phyloP scores from a whole-genome alignment of 169 alveolate species.

The Eimeria necatrix region DNA sequence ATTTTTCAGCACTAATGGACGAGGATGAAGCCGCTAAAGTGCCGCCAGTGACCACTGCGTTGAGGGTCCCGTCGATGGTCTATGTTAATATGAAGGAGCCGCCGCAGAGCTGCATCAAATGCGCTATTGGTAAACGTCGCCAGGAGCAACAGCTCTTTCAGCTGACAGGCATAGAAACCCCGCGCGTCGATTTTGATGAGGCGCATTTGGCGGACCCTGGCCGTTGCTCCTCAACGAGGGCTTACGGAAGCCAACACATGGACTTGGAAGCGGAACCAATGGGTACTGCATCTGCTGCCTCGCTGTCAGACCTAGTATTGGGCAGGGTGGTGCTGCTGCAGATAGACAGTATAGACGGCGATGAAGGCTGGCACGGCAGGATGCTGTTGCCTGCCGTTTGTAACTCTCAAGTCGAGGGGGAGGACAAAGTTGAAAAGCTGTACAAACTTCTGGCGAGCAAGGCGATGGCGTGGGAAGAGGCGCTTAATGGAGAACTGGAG shows the following conservation, averaged over 20 bases:
- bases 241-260: conserved; percentile 30
- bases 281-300: conserved; percentile 36
- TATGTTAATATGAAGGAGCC: not conserved
- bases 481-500: not conserved
- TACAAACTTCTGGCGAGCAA: not conserved
- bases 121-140: not conserved
- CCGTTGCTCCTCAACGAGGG: not conserved
- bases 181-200: not conserved
- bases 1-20: not conserved
- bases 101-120: not conserved
- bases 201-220: not conserved
- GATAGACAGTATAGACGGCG: not conserved
- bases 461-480: not conserved
- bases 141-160: not conserved
- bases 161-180: not conserved
- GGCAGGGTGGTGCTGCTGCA: conserved; percentile 18
- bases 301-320: not conserved
- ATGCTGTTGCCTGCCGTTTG: conserved; percentile 26
- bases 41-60: not conserved
- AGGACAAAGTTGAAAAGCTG: not conserved
- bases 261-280: not conserved
- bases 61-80: not conserved
- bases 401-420: not conserved
- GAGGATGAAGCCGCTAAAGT: conserved; percentile 35
- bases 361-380: not conserved